These are phyloP conservation scores for Eragrostis nindensis DNA, from an alignment of 176 grass and related monocot genomes.

Conservation along the genomic window DNA sequence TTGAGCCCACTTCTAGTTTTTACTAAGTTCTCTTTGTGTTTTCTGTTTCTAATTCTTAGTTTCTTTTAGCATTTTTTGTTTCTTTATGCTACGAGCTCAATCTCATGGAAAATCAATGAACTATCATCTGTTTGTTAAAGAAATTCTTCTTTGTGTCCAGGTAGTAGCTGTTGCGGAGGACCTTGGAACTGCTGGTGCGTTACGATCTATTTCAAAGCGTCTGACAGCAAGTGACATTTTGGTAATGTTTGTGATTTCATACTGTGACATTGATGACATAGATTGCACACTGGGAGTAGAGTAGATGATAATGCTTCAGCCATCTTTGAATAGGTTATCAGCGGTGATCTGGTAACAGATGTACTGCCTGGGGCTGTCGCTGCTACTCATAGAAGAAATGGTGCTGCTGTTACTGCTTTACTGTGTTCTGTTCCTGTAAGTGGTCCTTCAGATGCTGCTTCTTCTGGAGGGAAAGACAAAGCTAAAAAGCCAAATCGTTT, in stretches of 20 bases:
- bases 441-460: slow-evolving; percentile 69
- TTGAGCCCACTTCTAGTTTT: slow-evolving; percentile 6
- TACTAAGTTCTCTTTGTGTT: not conserved
- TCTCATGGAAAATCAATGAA: slow-evolving; percentile 15
- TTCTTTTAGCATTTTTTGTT: slow-evolving; percentile 20
- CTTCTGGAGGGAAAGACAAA: slow-evolving; percentile 95
- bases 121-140: slow-evolving; percentile 22
- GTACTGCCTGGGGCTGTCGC: slow-evolving; percentile 87
- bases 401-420: slow-evolving; percentile 88
- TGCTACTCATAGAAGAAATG: slow-evolving; percentile 91
- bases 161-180: slow-evolving; percentile 76
- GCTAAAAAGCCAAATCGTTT: slow-evolving; percentile 76
- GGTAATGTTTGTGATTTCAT: slow-evolving; percentile 55
- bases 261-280: slow-evolving; percentile 8
- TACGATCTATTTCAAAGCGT: slow-evolving; percentile 70
- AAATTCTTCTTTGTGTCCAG: slow-evolving; percentile 44
- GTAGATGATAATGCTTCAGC: slow-evolving; percentile 13
- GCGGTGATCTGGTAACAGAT: slow-evolving; percentile 90
- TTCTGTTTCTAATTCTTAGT: not conserved
- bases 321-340: slow-evolving; percentile 70
- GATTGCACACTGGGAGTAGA: slow-evolving; percentile 5
- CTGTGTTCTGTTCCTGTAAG: slow-evolving; percentile 82
- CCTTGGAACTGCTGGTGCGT: slow-evolving; percentile 89
- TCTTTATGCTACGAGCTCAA: not conserved
- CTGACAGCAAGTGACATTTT: slow-evolving; percentile 86